Conservation (phyloP, 768 basidiomycete species). For the Suillus alpinus region DNA sequence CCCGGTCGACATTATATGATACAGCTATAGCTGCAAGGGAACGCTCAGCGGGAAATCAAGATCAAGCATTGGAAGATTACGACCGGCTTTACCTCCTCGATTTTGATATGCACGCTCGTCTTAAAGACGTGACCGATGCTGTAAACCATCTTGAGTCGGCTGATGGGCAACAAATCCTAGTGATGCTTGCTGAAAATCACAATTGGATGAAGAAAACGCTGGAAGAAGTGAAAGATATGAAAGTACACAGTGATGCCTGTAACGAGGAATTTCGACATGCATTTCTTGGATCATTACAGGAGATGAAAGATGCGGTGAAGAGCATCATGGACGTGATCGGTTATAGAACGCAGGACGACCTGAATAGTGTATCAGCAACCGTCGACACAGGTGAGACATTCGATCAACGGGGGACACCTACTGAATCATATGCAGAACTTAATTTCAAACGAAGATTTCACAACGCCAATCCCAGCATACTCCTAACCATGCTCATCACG, state of each 20-base stretch:
- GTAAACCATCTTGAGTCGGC: neutral
- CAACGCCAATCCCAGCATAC: constrained; percentile 6
- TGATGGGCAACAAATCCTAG: neutral
- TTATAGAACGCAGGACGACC: neutral
- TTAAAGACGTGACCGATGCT: neutral
- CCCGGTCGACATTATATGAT: neutral
- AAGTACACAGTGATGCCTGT: neutral
- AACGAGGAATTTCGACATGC: neutral
- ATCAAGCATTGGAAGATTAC: neutral
- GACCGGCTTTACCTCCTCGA: neutral
- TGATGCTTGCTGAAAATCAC: neutral
- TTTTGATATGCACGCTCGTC: neutral
- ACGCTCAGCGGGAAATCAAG: neutral
- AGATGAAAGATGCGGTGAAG: neutral
- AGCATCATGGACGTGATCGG: neutral
- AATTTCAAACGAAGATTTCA: neutral
- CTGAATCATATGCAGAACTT: neutral
- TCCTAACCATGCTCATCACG: constrained; percentile 1
- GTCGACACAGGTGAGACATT: neutral
- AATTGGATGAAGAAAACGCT: neutral
- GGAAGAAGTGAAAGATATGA: neutral
- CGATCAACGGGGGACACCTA: neutral
- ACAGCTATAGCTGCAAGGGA: neutral
- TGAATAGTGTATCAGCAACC: neutral
- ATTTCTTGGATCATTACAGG: neutral